Evolutionary conservation across 257 asterid species (phyloP).

Genomic region (Nicotiana tabacum): DNA sequence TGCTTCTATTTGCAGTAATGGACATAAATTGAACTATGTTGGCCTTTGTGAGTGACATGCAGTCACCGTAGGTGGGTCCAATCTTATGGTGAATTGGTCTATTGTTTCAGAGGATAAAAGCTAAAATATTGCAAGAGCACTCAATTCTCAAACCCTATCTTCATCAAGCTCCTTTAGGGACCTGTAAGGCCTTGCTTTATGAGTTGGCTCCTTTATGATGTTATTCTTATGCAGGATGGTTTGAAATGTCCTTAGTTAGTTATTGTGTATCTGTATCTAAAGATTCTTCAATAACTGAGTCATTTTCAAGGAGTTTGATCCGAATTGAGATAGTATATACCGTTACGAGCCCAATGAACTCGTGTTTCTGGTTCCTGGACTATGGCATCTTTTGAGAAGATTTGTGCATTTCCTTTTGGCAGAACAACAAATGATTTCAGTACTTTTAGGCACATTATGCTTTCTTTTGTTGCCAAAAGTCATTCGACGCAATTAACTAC

Average conservation of each 20-base stretch:
- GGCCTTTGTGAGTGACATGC: background rate
- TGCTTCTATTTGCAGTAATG: background rate
- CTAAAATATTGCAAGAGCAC: background rate
- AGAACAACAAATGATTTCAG: background rate
- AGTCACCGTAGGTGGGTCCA: background rate
- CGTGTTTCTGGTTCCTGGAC: background rate
- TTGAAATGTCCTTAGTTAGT: background rate
- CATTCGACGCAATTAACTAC: background rate
- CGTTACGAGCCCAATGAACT: background rate
- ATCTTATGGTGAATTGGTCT: background rate
- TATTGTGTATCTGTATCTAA: background rate
- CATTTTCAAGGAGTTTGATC: background rate
- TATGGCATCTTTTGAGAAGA: background rate
- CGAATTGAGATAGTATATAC: background rate
- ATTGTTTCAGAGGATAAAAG: background rate
- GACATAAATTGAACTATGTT: background rate
- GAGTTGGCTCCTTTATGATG: background rate
- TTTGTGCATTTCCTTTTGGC: background rate
- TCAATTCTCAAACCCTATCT: background rate
- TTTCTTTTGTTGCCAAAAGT: background rate
- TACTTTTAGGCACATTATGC: background rate
- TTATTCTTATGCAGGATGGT: background rate
- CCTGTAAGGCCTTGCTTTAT: background rate
- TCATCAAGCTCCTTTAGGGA: background rate
- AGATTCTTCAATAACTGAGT: background rate